phyloP scores from a whole-genome alignment of 2,329 filamentous ascomycete genomes.

The Beauveria scarabaeidicola region DNA sequence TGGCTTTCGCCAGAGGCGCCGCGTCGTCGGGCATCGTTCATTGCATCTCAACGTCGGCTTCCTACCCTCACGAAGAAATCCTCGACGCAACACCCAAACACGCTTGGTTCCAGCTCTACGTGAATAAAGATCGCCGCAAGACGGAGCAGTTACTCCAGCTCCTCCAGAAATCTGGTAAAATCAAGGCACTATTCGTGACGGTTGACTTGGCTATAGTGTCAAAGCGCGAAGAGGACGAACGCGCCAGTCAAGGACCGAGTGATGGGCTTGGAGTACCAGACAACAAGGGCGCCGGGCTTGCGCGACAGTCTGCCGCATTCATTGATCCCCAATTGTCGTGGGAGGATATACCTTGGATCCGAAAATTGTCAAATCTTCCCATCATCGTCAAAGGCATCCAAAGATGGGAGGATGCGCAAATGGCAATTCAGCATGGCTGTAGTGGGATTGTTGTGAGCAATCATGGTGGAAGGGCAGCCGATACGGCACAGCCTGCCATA shows the following conservation, averaged over 20 bases:
- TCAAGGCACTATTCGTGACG: constrained; percentile 13
- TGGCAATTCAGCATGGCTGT: constrained; percentile 28
- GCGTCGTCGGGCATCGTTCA: constrained; percentile 1
- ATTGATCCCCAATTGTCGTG: constrained; percentile 27
- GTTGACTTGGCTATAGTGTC: constrained; percentile 9
- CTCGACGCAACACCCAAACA: constrained; percentile 3
- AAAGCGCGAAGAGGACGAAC: constrained; percentile 16
- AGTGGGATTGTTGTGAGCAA: constrained; percentile 37
- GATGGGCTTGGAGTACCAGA: not conserved
- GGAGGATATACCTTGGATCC: constrained; percentile 45
- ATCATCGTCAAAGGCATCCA: constrained; percentile 39
- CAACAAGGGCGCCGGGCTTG: constrained; percentile 9
- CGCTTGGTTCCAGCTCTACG: constrained; percentile 14
- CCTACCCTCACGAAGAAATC: constrained; percentile 11
- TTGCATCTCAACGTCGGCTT: constrained; percentile 10
- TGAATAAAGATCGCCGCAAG: constrained; percentile 10
- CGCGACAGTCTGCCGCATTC: constrained; percentile 4
- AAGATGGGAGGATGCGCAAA: constrained; percentile 30
- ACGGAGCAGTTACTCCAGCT: not conserved
- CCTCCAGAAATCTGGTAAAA: not conserved
- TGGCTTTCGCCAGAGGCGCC: constrained; percentile 15
- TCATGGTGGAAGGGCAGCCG: constrained; percentile 31
- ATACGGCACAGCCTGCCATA: constrained; percentile 30
- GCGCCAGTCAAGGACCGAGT: constrained; percentile 4
- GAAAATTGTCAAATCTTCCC: constrained; percentile 37